phyloP scores from a whole-genome alignment of 345 rosid species.

The Psidium friedrichsthalianum region DNA sequence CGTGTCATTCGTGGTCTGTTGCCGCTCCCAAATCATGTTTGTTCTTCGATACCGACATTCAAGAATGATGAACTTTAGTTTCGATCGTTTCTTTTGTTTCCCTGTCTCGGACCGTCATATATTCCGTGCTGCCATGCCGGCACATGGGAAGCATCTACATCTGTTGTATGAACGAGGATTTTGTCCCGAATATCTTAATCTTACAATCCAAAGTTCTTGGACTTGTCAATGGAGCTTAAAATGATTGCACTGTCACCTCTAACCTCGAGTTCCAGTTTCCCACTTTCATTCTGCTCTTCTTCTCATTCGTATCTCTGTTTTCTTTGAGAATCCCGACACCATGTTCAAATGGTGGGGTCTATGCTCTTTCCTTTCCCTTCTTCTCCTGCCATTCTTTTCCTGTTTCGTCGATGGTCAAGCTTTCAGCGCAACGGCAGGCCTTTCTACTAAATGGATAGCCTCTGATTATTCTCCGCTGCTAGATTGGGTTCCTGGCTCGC shows the following conservation, averaged over 20 bases:
- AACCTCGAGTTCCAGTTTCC: not conserved
- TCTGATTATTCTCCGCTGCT: not conserved
- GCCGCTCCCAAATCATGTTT: too few species aligned
- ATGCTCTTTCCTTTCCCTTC: not conserved
- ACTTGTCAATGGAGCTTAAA: not conserved
- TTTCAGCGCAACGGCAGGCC: slow-evolving; percentile 7
- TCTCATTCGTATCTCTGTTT: not conserved
- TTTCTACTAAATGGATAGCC: slow-evolving; percentile 14
- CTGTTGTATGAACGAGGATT: not conserved
- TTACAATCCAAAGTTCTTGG: too few species aligned
- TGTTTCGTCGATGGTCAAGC: not conserved
- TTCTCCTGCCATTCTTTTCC: not conserved
- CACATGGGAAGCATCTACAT: not conserved
- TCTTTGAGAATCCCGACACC: not conserved
- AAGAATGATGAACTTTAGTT: too few species aligned
- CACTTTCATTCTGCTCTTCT: not conserved
- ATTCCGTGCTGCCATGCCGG: not conserved
- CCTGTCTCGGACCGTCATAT: too few species aligned
- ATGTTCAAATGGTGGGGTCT: not conserved
- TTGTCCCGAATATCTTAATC: too few species aligned
- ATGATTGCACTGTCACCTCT: not conserved
- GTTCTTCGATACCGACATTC: too few species aligned
- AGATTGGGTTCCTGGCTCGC: not conserved
- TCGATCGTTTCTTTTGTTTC: too few species aligned
- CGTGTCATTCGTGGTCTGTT: too few species aligned